Base-by-base conservation (phyloP, 2,329 filamentous ascomycete genomes). In the Penicillium hordei region DNA sequence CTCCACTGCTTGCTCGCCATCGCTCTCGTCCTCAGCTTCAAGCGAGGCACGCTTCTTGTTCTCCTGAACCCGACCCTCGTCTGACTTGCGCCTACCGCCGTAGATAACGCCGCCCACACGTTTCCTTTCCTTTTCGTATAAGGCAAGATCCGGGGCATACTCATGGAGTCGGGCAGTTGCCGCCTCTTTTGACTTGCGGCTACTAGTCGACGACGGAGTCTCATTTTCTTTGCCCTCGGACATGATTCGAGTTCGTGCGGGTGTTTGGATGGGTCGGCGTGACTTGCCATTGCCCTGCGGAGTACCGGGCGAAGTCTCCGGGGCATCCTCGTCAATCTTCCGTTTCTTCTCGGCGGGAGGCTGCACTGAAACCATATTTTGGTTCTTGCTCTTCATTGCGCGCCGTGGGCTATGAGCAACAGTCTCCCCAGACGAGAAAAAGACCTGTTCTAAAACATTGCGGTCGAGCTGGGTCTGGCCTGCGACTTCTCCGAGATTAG, bases 111-210 rank as follows among this genome's bases (percentile, higher is more conserved):
- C 86, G 15, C 86, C 86, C 45, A 83, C 84, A 21, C 94, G 86
- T 78, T 96, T 97, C 79, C 85, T 91, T 76, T 99, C 94, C 71
- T 94, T 96, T 70, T 97, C 89, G 69, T 94, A 99, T 33, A 95
- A 79, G 2, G 88, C 89, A 68, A 97, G 92, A 70, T 99, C 94
- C 0, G 88, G 84, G 0, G 90, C 92, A 57, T 93, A 80, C 36
- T 85, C 83, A 53, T 94, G 90, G 8, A 97, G 78, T 62, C 85
- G 87, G 34, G 87, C 85, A n/a, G 89, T 78, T 13, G 94, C 94
- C 69, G 89, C 89, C 40, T 89, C 87, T 72, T 97, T 99, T 15
- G 94, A 93, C 67, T 91, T 94, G 55, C 94, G 88, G 63, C 90
- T 90, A 27, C 88, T 87, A 1, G 87, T 89, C 3, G 88, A 82